These are phyloP conservation scores for Odonthalia washingtoniensis DNA, from an alignment of 31 red algal genomes.

Conservation along the genomic window DNA sequence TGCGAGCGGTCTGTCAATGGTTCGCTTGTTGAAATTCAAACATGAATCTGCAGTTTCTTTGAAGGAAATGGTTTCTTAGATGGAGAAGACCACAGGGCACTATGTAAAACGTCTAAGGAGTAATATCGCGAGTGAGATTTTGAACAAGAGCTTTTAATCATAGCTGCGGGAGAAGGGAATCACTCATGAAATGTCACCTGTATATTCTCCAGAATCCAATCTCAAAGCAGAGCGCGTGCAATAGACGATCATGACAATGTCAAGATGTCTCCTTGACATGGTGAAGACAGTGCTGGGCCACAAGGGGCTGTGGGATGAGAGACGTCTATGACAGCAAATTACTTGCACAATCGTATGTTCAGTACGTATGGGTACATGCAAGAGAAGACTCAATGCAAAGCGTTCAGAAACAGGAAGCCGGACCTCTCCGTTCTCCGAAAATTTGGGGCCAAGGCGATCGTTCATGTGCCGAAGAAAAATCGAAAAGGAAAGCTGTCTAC, in stretches of 20 bases:
- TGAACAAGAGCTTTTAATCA: slow-evolving; percentile 10
- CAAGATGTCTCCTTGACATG: slow-evolving; percentile 28
- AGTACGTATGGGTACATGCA: background rate
- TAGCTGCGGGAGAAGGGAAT: slow-evolving; percentile 35
- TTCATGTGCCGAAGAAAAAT: slow-evolving; percentile 28
- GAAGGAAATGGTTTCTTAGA: slow-evolving; percentile 36
- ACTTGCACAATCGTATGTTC: background rate
- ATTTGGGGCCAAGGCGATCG: slow-evolving; percentile 21
- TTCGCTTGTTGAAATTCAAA: background rate
- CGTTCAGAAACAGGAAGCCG: slow-evolving; percentile 8
- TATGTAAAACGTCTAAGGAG: background rate
- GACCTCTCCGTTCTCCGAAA: slow-evolving; percentile 3
- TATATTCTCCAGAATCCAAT: slow-evolving; percentile 57
- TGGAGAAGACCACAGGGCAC: slow-evolving; percentile 29
- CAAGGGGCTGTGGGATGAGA: slow-evolving; percentile 17
- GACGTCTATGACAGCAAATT: background rate
- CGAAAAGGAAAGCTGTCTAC: slow-evolving; percentile 5
- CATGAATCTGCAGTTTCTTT: slow-evolving; percentile 22
- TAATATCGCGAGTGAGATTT: slow-evolving; percentile 37
- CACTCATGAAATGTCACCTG: background rate
- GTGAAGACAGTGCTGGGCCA: background rate
- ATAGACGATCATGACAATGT: slow-evolving; percentile 17
- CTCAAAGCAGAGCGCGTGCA: slow-evolving; percentile 45
- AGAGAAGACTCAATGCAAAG: slow-evolving; percentile 16
- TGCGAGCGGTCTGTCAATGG: slow-evolving; percentile 18